Conservation (phyloP, 2,329 filamentous ascomycete species). For the Alternaria arbusti region DNA sequence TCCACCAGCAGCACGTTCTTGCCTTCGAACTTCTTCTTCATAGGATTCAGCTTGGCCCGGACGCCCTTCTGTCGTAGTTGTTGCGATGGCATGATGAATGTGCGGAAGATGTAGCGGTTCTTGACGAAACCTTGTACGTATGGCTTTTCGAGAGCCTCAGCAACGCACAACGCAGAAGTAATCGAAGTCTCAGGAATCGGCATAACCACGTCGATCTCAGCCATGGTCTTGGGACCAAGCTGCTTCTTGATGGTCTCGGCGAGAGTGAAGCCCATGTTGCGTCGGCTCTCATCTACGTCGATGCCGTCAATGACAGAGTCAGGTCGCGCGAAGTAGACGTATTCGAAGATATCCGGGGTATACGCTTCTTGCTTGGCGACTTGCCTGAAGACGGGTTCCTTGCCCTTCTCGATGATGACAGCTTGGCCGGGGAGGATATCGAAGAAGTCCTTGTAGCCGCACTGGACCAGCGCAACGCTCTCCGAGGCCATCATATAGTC, state of each 20-base stretch:
- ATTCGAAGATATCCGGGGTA: constrained; percentile 86
- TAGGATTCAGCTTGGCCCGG: constrained; percentile 86
- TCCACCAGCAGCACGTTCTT: constrained; percentile 85
- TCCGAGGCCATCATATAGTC: constrained; percentile 95
- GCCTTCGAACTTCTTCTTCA: constrained; percentile 81
- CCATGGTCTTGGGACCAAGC: constrained; percentile 71
- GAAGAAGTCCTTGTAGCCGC: constrained; percentile 76
- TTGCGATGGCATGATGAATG: constrained; percentile 87
- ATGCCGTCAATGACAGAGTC: constrained; percentile 88
- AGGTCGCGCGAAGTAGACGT: constrained; percentile 84
- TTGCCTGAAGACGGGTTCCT: constrained; percentile 75
- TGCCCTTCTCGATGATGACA: constrained; percentile 82
- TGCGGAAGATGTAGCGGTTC: constrained; percentile 87
- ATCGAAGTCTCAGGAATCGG: constrained; percentile 85
- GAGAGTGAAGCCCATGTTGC: constrained; percentile 85
- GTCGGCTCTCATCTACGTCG: constrained; percentile 80
- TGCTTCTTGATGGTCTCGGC: constrained; percentile 73
- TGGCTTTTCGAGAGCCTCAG: constrained; percentile 76
- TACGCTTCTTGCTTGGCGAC: constrained; percentile 73
- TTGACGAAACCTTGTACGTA: constrained; percentile 86
- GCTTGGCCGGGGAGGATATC: constrained; percentile 85
- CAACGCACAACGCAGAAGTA: constrained; percentile 77
- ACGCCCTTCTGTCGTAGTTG: constrained; percentile 82
- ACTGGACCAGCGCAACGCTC: constrained; percentile 80
- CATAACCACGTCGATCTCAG: constrained; percentile 83